Evolutionary conservation across 2,329 filamentous ascomycete genomes (phyloP).

Genomic region (Setomelanomma holmii): DNA sequence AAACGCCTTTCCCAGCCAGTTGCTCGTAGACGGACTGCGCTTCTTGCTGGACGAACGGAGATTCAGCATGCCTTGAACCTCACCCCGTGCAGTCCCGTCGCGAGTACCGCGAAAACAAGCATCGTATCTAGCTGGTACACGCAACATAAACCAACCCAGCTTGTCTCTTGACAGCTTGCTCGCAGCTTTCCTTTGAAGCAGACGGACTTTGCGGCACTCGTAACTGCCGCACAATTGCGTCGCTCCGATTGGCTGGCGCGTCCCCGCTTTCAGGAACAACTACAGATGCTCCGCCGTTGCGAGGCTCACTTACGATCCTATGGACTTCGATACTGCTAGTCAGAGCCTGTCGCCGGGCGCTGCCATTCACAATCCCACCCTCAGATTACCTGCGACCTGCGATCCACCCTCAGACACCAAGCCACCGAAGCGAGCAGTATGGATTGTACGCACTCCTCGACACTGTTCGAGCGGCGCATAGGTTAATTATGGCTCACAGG

Average conservation of each 20-base stretch:
- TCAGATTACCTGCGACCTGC: slow-evolving; percentile 80
- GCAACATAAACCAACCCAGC: no score
- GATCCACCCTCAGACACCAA: slow-evolving; percentile 79
- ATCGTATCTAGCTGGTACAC: no score
- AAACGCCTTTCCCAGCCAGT: slow-evolving; percentile 34
- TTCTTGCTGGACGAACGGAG: slow-evolving; percentile 37
- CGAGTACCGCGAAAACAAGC: no score
- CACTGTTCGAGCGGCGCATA: neutral
- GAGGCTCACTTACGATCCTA: slow-evolving; percentile 21
- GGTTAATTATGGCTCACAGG: slow-evolving; percentile 47
- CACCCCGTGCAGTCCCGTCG: no score
- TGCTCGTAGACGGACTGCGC: slow-evolving; percentile 34
- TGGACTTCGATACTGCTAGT: slow-evolving; percentile 46
- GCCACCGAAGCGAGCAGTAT: slow-evolving; percentile 78
- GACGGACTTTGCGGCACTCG: slow-evolving; percentile 23
- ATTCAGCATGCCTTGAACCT: slow-evolving; percentile 28
- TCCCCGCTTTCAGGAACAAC: slow-evolving; percentile 32
- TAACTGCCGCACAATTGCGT: slow-evolving; percentile 14
- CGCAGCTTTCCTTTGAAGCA: slow-evolving; percentile 6
- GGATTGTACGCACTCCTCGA: slow-evolving; percentile 71
- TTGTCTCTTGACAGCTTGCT: no score
- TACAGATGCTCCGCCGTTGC: slow-evolving; percentile 12
- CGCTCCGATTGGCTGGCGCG: slow-evolving; percentile 37
- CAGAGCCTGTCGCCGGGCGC: slow-evolving; percentile 47
- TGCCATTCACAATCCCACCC: slow-evolving; percentile 48